Percentiles rank a stretch among this genome's conserved stretches.
These are phyloP conservation scores for Clitopilus hobsonii DNA, from an alignment of 768 basidiomycete species.

Conservation along the genomic window DNA sequence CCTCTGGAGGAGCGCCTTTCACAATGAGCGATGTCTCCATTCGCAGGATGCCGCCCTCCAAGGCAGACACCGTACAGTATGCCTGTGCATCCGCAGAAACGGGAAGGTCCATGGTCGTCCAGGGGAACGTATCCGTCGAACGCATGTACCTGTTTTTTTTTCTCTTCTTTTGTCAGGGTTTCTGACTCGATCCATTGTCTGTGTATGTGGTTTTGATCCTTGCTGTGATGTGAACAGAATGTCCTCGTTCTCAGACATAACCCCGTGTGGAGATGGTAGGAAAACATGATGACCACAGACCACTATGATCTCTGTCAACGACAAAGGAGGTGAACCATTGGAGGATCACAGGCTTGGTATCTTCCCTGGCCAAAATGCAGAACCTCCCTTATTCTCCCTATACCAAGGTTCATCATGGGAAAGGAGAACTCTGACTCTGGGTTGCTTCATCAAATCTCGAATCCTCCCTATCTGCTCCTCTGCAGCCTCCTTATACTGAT, in stretches of 20 bases:
- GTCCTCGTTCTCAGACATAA: too few relatives aligned
- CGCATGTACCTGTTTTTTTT: too few relatives aligned
- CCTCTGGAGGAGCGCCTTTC: constrained; percentile 16
- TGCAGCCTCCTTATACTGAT: constrained; percentile 37
- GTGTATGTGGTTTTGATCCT: too few relatives aligned
- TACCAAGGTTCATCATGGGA: constrained; percentile 53
- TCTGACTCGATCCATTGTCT: too few relatives aligned
- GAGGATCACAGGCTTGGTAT: constrained; percentile 16
- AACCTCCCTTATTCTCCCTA: constrained; percentile 34
- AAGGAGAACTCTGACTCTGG: constrained; percentile 39
- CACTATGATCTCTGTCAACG: too few relatives aligned
- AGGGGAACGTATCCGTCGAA: too few relatives aligned
- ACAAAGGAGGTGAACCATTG: too few relatives aligned
- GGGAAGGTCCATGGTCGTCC: constrained; percentile 29
- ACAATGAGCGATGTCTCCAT: constrained; percentile 16
- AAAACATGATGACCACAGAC: too few relatives aligned
- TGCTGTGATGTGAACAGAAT: too few relatives aligned
- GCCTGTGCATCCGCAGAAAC: constrained; percentile 34
- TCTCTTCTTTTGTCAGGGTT: too few relatives aligned
- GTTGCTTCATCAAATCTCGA: constrained; percentile 27
- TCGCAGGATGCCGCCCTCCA: constrained; percentile 36
- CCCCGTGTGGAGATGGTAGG: too few relatives aligned
- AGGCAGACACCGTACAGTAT: constrained; percentile 44
- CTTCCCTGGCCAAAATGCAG: constrained; percentile 34
- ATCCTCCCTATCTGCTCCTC: constrained; percentile 31